Conservation (phyloP, 2,329 filamentous ascomycete genomes). For the Claviceps sp. region DNA sequence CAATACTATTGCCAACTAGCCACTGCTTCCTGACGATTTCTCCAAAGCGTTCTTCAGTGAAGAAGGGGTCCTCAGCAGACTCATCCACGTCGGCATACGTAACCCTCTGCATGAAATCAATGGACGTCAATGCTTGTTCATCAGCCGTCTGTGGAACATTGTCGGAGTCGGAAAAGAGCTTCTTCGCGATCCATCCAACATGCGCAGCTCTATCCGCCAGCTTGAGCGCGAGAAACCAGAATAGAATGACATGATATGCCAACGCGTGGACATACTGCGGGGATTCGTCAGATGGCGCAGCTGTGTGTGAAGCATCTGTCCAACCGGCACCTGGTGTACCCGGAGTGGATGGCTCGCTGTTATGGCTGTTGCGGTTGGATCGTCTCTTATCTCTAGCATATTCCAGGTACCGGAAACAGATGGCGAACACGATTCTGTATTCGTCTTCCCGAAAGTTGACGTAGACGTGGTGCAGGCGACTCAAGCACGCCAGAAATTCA, state of each 20-base stretch:
- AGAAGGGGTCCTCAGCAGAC: conserved; percentile 51
- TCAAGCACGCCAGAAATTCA: conserved; percentile 84
- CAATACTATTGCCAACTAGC: conserved; percentile 59
- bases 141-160: conserved; percentile 61
- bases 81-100: conserved; percentile 78
- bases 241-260: conserved; percentile 89
- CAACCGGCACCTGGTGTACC: conserved; percentile 10
- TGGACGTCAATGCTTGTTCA: conserved; percentile 83
- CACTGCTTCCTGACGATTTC: conserved; percentile 54
- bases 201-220: conserved; percentile 71
- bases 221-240: conserved; percentile 90
- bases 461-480: conserved; percentile 71
- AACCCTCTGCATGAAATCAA: conserved; percentile 88
- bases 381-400: conserved; percentile 61
- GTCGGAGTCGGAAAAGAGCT: conserved; percentile 65
- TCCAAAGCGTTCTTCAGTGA: conserved; percentile 50
- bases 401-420: conserved; percentile 87
- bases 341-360: conserved; percentile 27
- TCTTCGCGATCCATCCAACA: conserved; percentile 81
- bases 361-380: conserved; percentile 30
- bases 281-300: conserved; percentile 50
- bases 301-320: conserved; percentile 20
- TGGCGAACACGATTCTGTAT: conserved; percentile 86
- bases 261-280: conserved; percentile 89
- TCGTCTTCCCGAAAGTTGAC: conserved; percentile 85